These are phyloP conservation scores for Circinella minor DNA, from an alignment of 371 early-diverging fungal genomes.

Conservation along the genomic window DNA sequence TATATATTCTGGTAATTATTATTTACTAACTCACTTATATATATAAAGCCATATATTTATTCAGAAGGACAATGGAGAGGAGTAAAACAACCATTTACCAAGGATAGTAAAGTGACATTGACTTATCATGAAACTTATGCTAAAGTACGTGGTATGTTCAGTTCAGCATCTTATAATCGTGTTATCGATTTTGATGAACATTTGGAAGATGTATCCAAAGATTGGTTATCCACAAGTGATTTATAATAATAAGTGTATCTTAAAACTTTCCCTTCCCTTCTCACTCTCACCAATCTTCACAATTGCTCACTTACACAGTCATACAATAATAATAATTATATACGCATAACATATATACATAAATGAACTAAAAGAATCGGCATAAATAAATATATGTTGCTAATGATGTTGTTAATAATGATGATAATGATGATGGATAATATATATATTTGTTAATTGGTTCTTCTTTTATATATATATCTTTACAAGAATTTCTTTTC, in stretches of 20 bases:
- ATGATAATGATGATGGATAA: too few species aligned
- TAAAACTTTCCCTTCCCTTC: not conserved
- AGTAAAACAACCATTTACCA: constrained; percentile 43
- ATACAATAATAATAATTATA: too few species aligned
- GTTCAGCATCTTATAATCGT: constrained; percentile 43
- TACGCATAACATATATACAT: too few species aligned
- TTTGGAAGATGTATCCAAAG: constrained; percentile 66
- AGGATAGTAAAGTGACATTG: constrained; percentile 31
- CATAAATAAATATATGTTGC: too few species aligned
- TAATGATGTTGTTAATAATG: too few species aligned
- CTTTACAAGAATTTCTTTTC: constrained; percentile 49
- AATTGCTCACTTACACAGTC: not conserved
- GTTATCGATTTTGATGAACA: constrained; percentile 80
- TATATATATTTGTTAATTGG: not conserved
- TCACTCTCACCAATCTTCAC: not conserved
- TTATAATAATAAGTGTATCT: not conserved
- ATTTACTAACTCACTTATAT: too few species aligned
- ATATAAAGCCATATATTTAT: constrained; percentile 43
- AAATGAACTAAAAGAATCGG: too few species aligned
- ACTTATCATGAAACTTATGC: constrained; percentile 37
- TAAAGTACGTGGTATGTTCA: constrained; percentile 42
- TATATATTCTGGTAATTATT: too few species aligned
- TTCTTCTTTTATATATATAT: constrained; percentile 9
- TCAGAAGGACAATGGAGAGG: constrained; percentile 57
- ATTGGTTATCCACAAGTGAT: constrained; percentile 62